phyloP scores from a whole-genome alignment of 768 basidiomycete species.

The Boletus pseudopeckii region DNA sequence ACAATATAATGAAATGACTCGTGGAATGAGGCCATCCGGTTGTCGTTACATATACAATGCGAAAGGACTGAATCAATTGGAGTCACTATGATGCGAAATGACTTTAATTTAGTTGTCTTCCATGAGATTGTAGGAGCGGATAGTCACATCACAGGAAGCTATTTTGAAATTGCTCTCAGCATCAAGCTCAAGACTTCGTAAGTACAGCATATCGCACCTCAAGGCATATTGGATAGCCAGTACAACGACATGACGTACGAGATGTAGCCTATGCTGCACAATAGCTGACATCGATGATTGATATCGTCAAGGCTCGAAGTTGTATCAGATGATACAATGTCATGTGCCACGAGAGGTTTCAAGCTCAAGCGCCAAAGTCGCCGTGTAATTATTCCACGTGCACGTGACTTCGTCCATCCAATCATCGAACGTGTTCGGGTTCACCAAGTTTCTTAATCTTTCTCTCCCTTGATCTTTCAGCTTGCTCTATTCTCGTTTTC shows the following conservation, averaged over 20 bases:
- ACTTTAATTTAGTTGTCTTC: neutral
- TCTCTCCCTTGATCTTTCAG: neutral
- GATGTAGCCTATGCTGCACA: neutral
- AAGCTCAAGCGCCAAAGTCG: too few species aligned
- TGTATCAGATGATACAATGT: neutral
- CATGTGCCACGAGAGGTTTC: neutral
- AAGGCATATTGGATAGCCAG: neutral
- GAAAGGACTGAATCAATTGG: neutral
- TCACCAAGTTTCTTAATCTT: neutral
- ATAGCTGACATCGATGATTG: neutral
- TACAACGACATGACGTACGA: neutral
- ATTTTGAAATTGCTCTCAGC: neutral
- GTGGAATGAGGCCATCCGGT: neutral
- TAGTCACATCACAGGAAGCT: neutral
- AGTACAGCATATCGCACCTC: neutral
- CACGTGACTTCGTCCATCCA: slow-evolving; percentile 6
- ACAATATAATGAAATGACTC: neutral
- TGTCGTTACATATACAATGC: neutral
- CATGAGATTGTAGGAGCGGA: too few species aligned
- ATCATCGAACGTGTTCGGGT: neutral
- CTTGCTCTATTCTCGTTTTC: neutral
- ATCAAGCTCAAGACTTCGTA: neutral
- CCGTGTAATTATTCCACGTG: neutral
- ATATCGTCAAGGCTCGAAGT: neutral
- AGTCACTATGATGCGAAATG: neutral